Evolutionary conservation across 2,329 filamentous ascomycete species (phyloP).

Genomic region (Talaromyces albobiverticillius): DNA sequence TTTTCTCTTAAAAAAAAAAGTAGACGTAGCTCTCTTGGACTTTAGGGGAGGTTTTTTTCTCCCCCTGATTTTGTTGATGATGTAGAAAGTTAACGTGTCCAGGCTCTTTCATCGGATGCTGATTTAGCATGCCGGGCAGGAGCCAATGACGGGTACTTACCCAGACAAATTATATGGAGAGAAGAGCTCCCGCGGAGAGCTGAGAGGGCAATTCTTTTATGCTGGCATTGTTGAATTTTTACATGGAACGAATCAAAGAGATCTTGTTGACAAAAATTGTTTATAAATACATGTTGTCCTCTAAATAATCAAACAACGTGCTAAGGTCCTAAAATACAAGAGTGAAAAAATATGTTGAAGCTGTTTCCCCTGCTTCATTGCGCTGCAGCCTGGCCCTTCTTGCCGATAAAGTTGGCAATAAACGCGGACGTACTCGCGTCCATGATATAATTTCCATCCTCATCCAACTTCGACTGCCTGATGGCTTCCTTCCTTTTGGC

Average conservation of each 20-base stretch:
- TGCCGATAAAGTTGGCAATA: slow-evolving; percentile 35
- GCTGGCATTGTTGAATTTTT: too few species aligned
- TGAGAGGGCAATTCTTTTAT: too few species aligned
- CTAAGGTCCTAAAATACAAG: slow-evolving; percentile 10
- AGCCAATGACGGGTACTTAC: too few species aligned
- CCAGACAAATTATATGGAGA: too few species aligned
- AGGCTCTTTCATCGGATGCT: too few species aligned
- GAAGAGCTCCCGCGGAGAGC: too few species aligned
- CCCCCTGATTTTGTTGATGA: neutral
- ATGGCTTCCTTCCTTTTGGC: slow-evolving; percentile 35
- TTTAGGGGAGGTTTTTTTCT: too few species aligned
- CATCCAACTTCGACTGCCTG: slow-evolving; percentile 32
- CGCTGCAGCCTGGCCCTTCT: slow-evolving; percentile 13
- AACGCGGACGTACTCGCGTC: slow-evolving; percentile 31
- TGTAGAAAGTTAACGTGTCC: neutral
- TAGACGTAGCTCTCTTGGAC: too few species aligned
- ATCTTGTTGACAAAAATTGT: too few species aligned
- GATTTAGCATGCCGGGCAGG: too few species aligned
- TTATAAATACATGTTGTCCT: slow-evolving; percentile 2
- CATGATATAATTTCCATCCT: slow-evolving; percentile 36
- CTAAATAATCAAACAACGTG: neutral
- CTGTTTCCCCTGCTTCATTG: neutral
- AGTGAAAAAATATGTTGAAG: neutral
- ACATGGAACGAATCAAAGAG: too few species aligned
- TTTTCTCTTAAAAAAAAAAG: too few species aligned